A percentile compares a stretch with the other conserved stretches of the same genome.
Conservation (phyloP, 495 filamentous ascomycete genomes). For the Aspergillus heteromorphus region DNA sequence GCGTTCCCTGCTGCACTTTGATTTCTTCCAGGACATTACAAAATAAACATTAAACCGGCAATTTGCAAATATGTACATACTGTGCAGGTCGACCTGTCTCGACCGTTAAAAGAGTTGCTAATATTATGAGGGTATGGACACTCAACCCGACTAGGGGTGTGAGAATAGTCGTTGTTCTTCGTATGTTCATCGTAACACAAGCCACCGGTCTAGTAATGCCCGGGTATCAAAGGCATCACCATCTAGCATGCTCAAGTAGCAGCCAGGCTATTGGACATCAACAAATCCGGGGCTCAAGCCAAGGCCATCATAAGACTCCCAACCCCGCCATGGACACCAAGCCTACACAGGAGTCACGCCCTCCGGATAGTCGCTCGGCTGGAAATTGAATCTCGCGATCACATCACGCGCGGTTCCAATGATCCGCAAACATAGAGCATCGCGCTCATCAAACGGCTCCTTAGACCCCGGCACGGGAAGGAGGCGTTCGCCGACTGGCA, state of each 20-base stretch:
- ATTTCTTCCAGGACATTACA: not conserved
- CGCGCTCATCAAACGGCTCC: conserved; percentile 23
- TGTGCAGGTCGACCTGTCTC: not conserved
- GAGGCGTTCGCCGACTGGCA: conserved; percentile 1
- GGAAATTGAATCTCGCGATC: conserved; percentile 38
- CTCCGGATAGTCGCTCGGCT: conserved; percentile 35
- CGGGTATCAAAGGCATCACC: no score
- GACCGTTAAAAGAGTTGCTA: not conserved
- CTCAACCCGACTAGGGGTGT: not conserved
- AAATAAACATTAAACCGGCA: not conserved
- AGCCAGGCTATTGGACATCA: no score
- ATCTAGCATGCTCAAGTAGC: no score
- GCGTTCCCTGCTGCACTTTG: not conserved
- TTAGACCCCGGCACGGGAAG: conserved; percentile 2
- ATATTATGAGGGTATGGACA: not conserved
- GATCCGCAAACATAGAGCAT: conserved; percentile 35
- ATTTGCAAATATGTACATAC: not conserved
- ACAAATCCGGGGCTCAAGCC: no score
- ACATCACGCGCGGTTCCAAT: conserved; percentile 34
- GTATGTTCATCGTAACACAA: not conserved
- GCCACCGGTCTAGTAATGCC: not conserved
- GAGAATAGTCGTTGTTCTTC: not conserved
- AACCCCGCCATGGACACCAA: not conserved
- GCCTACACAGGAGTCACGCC: conserved; percentile 12
- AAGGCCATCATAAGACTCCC: no score